Percentiles rank a stretch among this genome's conserved stretches.
Evolutionary conservation across 2,329 filamentous ascomycete genomes (phyloP).

Genomic region (Colletotrichum magnum): DNA sequence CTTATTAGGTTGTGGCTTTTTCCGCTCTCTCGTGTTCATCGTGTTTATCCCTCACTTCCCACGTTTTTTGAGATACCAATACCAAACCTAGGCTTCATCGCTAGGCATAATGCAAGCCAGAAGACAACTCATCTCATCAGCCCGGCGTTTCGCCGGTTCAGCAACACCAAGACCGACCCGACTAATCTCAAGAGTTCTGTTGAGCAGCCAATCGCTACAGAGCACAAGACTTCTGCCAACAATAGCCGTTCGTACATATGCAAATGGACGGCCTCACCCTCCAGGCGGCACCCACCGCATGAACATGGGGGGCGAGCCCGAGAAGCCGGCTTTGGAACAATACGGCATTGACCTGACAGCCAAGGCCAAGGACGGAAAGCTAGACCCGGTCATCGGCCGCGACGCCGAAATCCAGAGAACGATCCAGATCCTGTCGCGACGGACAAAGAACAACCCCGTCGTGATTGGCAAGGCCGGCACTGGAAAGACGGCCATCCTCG

Average conservation of each 20-base stretch:
- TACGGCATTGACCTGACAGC: constrained; percentile 93
- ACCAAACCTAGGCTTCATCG: neutral
- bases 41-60: neutral
- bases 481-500: constrained; percentile 93
- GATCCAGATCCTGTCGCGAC: constrained; percentile 91
- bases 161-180: constrained; percentile 48
- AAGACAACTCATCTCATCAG: constrained; percentile 55
- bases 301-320: constrained; percentile 81
- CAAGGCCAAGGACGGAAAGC: constrained; percentile 86
- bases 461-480: constrained; percentile 93
- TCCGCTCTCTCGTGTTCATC: neutral
- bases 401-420: constrained; percentile 93
- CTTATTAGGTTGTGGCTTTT: constrained; percentile 24
- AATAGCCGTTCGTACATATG: constrained; percentile 66
- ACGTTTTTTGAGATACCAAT: neutral
- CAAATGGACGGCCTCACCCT: constrained; percentile 84
- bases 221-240: constrained; percentile 54
- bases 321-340: constrained; percentile 92
- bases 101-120: constrained; percentile 56
- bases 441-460: constrained; percentile 97
- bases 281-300: constrained; percentile 95
- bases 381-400: constrained; percentile 95
- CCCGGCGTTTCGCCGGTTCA: constrained; percentile 53
- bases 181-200: constrained; percentile 29
- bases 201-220: constrained; percentile 24